These are phyloP conservation scores for Phragmites australis DNA, from an alignment of 176 grass and related monocot species.

Conservation along the genomic window DNA sequence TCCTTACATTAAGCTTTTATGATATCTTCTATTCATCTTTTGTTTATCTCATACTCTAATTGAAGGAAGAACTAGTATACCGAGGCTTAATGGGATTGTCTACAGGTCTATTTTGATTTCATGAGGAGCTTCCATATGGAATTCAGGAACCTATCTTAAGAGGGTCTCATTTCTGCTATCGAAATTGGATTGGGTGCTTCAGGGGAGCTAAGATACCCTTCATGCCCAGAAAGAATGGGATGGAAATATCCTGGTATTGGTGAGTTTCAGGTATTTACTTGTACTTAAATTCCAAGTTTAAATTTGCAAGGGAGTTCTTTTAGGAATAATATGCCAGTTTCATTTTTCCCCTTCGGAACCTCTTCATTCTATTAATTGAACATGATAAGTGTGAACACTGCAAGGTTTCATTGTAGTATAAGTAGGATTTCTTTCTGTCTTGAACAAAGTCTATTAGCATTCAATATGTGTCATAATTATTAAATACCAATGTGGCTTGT, in stretches of 20 bases:
- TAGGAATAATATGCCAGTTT: neutral
- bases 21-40: neutral
- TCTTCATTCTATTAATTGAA: constrained; percentile 24
- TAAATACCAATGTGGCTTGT: constrained; percentile 6
- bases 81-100: constrained; percentile 29
- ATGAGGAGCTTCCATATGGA: constrained; percentile 97
- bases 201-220: constrained; percentile 90
- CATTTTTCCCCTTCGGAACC: neutral
- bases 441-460: neutral
- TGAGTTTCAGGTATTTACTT: constrained; percentile 88
- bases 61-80: constrained; percentile 1
- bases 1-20: neutral
- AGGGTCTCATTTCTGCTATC: constrained; percentile 73
- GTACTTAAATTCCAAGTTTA: constrained; percentile 11
- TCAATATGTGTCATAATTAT: constrained; percentile 14
- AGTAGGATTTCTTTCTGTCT: neutral
- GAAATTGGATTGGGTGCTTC: constrained; percentile 91
- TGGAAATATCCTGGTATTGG: constrained; percentile 96
- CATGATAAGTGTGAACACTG: constrained; percentile 13
- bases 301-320: neutral
- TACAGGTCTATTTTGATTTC: constrained; percentile 95
- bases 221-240: constrained; percentile 71
- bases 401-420: neutral
- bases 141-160: constrained; percentile 77
- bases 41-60: constrained; percentile 15